Percentiles rank a stretch among this genome's conserved stretches.
These are phyloP conservation scores for Exophiala viscosa DNA, from an alignment of 2,329 filamentous ascomycete genomes.

Conservation along the genomic window DNA sequence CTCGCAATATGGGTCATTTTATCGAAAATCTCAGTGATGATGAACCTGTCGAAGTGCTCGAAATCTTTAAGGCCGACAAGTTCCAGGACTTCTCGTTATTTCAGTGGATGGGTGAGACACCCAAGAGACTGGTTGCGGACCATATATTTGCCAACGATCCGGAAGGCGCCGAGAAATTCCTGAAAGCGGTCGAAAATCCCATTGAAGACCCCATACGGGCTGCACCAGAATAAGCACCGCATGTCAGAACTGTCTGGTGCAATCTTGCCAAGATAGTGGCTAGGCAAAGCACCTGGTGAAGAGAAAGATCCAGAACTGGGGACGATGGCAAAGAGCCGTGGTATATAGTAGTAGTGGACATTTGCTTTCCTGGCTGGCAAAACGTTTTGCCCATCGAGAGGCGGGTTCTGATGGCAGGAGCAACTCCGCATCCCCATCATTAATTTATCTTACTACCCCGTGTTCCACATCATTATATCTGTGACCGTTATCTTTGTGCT, in stretches of 20 bases:
- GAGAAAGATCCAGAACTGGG: no score
- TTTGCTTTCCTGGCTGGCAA: no score
- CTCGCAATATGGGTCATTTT: conserved; percentile 73
- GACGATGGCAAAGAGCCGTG: no score
- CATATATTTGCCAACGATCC: conserved; percentile 62
- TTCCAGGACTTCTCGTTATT: conserved; percentile 71
- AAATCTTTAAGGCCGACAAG: conserved; percentile 68
- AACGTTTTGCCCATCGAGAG: no score
- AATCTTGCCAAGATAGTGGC: no score
- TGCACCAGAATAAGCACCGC: not conserved
- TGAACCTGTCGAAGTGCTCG: conserved; percentile 70
- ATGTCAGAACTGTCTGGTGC: not conserved
- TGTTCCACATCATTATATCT: no score
- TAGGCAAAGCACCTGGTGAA: no score
- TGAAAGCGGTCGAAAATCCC: conserved; percentile 58
- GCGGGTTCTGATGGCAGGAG: no score
- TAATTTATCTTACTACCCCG: no score
- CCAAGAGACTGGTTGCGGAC: conserved; percentile 62
- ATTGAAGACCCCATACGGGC: conserved; percentile 39
- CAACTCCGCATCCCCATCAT: no score
- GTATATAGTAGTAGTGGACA: no score
- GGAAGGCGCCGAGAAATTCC: conserved; percentile 60
- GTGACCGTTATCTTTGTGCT: no score
- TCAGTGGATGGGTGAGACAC: conserved; percentile 72
- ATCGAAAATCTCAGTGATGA: conserved; percentile 74